Conservation (phyloP, 1,284 basidiomycete species). For the Marasmius fiardii region DNA sequence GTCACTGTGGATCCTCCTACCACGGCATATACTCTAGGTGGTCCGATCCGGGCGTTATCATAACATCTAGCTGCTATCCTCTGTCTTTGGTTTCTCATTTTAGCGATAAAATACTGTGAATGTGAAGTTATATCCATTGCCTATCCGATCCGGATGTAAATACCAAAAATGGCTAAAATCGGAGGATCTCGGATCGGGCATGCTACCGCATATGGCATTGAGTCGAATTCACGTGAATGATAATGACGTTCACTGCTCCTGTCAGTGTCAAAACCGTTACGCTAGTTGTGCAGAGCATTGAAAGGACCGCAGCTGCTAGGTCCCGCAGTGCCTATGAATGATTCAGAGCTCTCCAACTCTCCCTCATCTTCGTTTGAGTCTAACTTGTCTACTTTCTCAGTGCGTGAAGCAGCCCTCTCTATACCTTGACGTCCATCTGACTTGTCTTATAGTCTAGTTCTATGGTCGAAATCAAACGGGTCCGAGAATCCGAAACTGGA, state of each 20-base stretch:
- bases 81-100: no score
- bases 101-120: no score
- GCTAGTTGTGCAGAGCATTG: slow-evolving; percentile 22
- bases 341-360: slow-evolving; percentile 23
- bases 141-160: no score
- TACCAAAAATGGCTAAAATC: no score
- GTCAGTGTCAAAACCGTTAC: no score
- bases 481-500: slow-evolving; percentile 16
- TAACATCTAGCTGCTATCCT: no score
- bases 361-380: slow-evolving; percentile 31
- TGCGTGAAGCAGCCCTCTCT: slow-evolving; percentile 21
- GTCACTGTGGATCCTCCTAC: no score
- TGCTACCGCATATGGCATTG: no score
- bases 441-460: slow-evolving; percentile 46
- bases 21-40: no score
- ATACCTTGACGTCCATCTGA: slow-evolving; percentile 1
- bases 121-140: no score
- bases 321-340: slow-evolving; percentile 13
- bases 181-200: no score
- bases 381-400: slow-evolving; percentile 40
- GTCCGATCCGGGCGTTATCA: no score
- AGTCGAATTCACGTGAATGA: neutral
- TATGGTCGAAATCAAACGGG: slow-evolving; percentile 77
- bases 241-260: slow-evolving; percentile 18
- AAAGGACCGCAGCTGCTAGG: slow-evolving; percentile 1